Base-by-base conservation (phyloP, 148 eudicot genomes). In the Tetragonia tetragonoides region DNA sequence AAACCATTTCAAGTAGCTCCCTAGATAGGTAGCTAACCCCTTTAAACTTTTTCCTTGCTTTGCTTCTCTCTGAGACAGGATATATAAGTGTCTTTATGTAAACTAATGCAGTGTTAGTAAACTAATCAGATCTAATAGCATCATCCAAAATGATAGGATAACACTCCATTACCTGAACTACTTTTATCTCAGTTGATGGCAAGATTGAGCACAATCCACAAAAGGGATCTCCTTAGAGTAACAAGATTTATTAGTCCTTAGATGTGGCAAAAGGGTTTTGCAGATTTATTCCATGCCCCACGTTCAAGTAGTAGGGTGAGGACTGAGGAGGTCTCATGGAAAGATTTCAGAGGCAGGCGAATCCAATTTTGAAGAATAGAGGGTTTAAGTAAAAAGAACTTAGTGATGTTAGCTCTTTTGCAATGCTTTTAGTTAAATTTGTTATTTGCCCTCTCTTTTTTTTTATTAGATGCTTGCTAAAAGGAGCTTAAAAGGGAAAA, bases 271-370 rank as follows among this genome's bases (percentile, higher is more conserved):
- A 76, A 67, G 66, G 80, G 56, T 38, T 23, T 57, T 57, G 66
- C 56, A 51, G 53, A 69, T 62, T 73, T 78, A 85, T 77, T 83
- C 82, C 81, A 81, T 68, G 62, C 85, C 76, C 82, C 81, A 75
- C 82, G 79, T 39, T 76, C 51, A 78, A 80, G 84, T 28, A 65
- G 76, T 81, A 85, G 85, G 82, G 34, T 21, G 75, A 63, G 70
- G 74, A 80, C 23, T 21, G 75, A 63, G 70, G 74, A 80, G 82
- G 68, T 67, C 54, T 66, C 57, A 63, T 42, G 44, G 75, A 75
- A 51, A 72, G 79, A 40, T 73, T 44, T 47, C 75, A 70, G 76
- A 74, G 63, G 78, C 8, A 39, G 80, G 83, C 60, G 75, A 85
- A 82, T 85, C 72, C 42, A 70, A 28, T 68, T 39, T 75, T 39